Conservation (phyloP, 108 stramenopile genomes). For the Parietichytrium sp. region DNA sequence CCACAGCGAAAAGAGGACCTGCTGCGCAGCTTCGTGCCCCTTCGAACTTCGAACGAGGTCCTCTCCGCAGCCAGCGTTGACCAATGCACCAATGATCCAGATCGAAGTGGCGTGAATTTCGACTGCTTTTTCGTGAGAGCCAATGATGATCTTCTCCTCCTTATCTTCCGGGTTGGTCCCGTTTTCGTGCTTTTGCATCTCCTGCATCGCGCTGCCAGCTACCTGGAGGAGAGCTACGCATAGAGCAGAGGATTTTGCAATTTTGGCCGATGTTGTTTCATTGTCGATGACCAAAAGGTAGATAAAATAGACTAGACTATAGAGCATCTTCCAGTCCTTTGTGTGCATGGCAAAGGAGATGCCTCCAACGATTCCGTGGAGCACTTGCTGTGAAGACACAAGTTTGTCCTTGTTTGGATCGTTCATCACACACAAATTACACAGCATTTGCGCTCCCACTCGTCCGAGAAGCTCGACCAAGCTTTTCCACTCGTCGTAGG, state of each 20-base stretch:
- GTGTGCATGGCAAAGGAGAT: not conserved
- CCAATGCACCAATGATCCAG: not conserved
- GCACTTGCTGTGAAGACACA: not conserved
- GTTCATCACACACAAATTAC: not conserved
- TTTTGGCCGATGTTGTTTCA: not conserved
- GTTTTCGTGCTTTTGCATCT: too few relatives aligned
- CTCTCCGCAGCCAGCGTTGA: not conserved
- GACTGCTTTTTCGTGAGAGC: not conserved
- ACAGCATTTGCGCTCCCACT: not conserved
- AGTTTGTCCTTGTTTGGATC: not conserved
- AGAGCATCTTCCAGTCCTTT: not conserved
- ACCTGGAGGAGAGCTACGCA: not conserved
- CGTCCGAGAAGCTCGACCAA: not conserved
- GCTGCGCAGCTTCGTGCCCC: not conserved
- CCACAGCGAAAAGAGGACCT: slow-evolving; percentile 14
- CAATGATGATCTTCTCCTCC: too few relatives aligned
- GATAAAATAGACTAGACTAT: not conserved
- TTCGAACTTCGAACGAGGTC: not conserved
- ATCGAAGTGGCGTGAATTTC: slow-evolving; percentile 5
- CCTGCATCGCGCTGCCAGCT: not conserved
- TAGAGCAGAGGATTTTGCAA: not conserved
- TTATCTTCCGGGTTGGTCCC: too few relatives aligned
- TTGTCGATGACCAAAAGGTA: not conserved
- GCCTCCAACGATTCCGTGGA: not conserved
- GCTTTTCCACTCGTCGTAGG: not conserved